Conservation (phyloP, 148 eudicot genomes). For the Rheum nobile region DNA sequence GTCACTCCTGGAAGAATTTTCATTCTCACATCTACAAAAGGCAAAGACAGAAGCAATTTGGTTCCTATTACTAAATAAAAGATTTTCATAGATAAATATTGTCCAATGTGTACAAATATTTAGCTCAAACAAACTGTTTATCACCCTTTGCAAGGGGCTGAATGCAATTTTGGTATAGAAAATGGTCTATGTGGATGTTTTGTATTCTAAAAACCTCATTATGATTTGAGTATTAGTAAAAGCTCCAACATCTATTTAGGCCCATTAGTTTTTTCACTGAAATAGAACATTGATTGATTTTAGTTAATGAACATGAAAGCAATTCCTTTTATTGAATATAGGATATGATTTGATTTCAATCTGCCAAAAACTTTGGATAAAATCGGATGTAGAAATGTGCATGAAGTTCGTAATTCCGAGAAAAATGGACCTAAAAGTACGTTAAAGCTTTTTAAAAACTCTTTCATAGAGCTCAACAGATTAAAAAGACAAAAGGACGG, state of each 20-base stretch:
- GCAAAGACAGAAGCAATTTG: not conserved
- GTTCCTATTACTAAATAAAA: not conserved
- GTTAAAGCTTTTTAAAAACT: not conserved
- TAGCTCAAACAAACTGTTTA: not conserved
- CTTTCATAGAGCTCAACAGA: not conserved
- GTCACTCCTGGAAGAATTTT: constrained; percentile 89
- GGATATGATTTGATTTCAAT: not conserved
- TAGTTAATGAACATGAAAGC: not conserved
- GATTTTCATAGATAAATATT: not conserved
- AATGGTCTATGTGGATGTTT: not conserved
- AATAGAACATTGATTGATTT: not conserved
- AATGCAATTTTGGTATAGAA: not conserved
- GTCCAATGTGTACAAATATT: not conserved
- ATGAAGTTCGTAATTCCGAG: not conserved
- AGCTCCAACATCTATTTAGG: not conserved
- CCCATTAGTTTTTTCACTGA: not conserved
- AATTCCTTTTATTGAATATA: not conserved
- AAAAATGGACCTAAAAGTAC: not conserved
- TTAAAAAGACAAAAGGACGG: not conserved
- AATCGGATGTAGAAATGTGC: not conserved
- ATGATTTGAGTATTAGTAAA: not conserved
- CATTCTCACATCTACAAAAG: constrained; percentile 45
- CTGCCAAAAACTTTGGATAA: not conserved
- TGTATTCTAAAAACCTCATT: not conserved
- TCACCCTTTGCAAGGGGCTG: not conserved